Base-by-base conservation (phyloP, 2,329 filamentous ascomycete genomes). In the Stemphylium beticola region DNA sequence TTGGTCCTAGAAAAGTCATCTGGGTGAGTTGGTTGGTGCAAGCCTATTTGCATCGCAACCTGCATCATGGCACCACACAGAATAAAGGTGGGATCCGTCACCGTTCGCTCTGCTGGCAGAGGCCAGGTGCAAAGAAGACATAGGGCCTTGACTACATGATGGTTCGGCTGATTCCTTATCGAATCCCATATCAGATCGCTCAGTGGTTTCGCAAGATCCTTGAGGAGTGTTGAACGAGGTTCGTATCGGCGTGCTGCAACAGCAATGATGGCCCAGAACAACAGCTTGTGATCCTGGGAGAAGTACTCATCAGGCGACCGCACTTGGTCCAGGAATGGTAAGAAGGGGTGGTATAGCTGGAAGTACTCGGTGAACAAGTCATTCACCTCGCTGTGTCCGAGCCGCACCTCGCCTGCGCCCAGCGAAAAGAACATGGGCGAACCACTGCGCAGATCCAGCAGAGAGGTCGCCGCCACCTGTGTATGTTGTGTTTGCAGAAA, bases 1-100 rank as follows among this genome's bases (percentile, higher is more conserved):
- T 86, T 88, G 24, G 90, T 87, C 44, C 90, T 81, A 1, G 89
- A 92, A 72, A 93, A 95, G 73, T 93, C 91, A 72, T 93, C 89
- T 39, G 90, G 90, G 72, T 93, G 87, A 49, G 88, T 91, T 11
- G 90, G 91, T 42, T 90, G 85, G 68, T 95, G 90, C 48, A 95
- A 81, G 17, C 91, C 90, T 63, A 93, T 92, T 61, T 91, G 90
- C 61, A 91, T 92, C 8, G 91, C 91, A 18, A 90, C 86, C 77
- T 93, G 92, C 85, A 93, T 92, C 89, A 93, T 92, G 57, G 92
- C 85, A 47, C 91, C 90, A 63, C 88, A 88, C 15, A 93, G 79
- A 71, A 91, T 92, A 70, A 93, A 91, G 1, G 90, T 93, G 2
- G 90, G 89, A 64, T 95, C 91, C 7, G 87, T 87, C 5, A 88